Base-by-base conservation (phyloP, 2,329 filamentous ascomycete species). In the Cladosporium sp. region DNA sequence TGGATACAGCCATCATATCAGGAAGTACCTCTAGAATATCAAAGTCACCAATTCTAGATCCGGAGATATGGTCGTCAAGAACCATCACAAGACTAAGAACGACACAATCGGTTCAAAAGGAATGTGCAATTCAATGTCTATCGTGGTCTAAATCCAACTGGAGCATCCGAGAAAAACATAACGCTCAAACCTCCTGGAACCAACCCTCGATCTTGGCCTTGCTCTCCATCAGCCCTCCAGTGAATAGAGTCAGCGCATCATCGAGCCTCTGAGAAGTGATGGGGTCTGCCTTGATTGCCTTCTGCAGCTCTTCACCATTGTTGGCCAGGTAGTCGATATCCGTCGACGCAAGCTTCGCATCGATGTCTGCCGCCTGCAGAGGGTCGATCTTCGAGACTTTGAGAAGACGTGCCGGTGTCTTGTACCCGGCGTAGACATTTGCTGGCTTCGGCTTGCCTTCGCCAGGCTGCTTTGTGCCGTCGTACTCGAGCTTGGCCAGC, bases 401-500 rank as follows among this genome's bases (percentile, higher is more conserved):
- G 28, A 47, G 36, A 17, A 63, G 50, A 8, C 60, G 61, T 12
- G 58, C 58, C 2, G 58, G 56, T 15, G 58, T 58, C 22, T 55
- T 50, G 42, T 61, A 63, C 4, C 49, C 37, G 12, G 52, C 56
- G 45, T 62, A 60, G 17, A 59, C 34, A n/a, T 58, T 50, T 19
- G 56, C 50, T 45, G 60, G 54, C 45, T 62, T 63, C 9, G 58
- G 60, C 58, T 57, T 62, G 19, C 60, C 60, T 35, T 55, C 60
- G 39, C 58, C 58, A 17, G 60, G 61, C 44, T 59, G 61, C 44
- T 62, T 58, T n/a, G 49, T 54, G 12, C 50, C 56, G 39, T 61
- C 58, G 36, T 61, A 63, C 44, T 60, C 34, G 20, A 63, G 56
- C 25, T 56, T 44, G 9, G 66, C 66, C 6, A 67, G 71, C 8